Base-by-base conservation (phyloP, 345 rosid genomes). In the Pistacia vera region DNA sequence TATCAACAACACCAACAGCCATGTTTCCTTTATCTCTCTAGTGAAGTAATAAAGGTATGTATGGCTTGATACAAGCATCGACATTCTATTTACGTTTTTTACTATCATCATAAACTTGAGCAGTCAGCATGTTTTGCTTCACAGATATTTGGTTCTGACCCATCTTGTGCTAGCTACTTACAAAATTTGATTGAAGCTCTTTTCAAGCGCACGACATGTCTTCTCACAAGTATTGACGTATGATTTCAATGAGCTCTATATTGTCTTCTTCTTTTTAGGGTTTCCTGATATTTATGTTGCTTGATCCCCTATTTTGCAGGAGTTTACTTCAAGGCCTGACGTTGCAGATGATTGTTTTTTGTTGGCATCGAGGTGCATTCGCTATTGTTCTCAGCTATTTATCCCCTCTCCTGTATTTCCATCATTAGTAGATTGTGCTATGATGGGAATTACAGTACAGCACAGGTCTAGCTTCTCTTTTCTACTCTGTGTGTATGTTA, bases 101-200 rank as follows among this genome's bases (percentile, higher is more conserved):
- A 52, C 64, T 66, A 22, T 22, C 25, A 5, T 41, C 67, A 51
- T 33, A n/a, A 48, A 33, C 35, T 62, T 80, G 72, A 70, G 77
- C 76, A 12, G 46, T 16, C 57, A 44, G 68, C 70, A 48, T 68
- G 49, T 61, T 54, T 78, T 84, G 74, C 51, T 63, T 58, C 83
- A 82, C 90, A 96, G 98, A 92, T 94, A 80, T 97, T 97, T 88
- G 98, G 99, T 66, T 92, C 98, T 11, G 99, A 97, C 74, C 97
- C 92, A 74, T 82, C 97, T 69, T 94, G 97, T 86, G 91, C 98
- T 18, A 73, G 54, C 83, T 94, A 97, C 86, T 86, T 97, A 41
- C 90, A 89, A 79, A 96, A 79, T 86, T 86, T 96, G 88, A 92
- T 94, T 75, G 98, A 92, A 86, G 91, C 91, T 4, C 95, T 97